These are phyloP conservation scores for Citrus inodora DNA, from an alignment of 345 rosid genomes.

Conservation along the genomic window DNA sequence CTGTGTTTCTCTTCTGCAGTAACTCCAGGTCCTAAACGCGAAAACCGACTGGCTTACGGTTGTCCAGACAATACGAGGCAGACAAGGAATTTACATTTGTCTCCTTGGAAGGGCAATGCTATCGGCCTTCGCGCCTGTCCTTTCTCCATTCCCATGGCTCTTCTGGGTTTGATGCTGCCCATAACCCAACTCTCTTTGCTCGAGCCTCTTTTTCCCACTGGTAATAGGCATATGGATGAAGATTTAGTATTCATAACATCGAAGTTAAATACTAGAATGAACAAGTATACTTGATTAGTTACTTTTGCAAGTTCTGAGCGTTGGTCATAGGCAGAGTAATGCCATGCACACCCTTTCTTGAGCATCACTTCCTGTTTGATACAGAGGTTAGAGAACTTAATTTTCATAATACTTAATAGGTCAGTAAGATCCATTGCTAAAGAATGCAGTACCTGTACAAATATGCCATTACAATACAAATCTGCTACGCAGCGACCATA, in stretches of 20 bases:
- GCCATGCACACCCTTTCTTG: conserved; percentile 88
- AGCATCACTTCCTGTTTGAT: conserved; percentile 61
- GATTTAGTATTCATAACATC: not conserved
- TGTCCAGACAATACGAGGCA: not conserved
- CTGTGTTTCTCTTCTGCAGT: not conserved
- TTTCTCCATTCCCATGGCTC: conserved; percentile 92
- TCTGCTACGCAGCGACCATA: conserved; percentile 75
- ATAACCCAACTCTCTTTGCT: conserved; percentile 59
- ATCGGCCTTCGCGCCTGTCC: conserved; percentile 46
- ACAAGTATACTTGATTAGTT: not conserved
- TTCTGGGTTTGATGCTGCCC: conserved; percentile 77
- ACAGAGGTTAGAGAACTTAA: not conserved
- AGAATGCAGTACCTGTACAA: conserved; percentile 42
- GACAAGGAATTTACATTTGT: not conserved
- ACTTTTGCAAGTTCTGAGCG: conserved; percentile 54
- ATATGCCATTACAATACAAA: conserved; percentile 64
- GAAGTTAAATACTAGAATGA: not conserved
- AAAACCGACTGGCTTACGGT: not conserved
- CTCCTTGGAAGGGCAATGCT: not conserved
- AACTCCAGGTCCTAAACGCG: not conserved
- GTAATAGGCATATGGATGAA: not conserved
- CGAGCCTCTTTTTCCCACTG: conserved; percentile 87
- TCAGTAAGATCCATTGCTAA: not conserved
- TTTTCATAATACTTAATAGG: not conserved
- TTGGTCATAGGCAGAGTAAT: conserved; percentile 59